Conservation (phyloP, 1,284 basidiomycete species). For the Naganishia liquefaciens region DNA sequence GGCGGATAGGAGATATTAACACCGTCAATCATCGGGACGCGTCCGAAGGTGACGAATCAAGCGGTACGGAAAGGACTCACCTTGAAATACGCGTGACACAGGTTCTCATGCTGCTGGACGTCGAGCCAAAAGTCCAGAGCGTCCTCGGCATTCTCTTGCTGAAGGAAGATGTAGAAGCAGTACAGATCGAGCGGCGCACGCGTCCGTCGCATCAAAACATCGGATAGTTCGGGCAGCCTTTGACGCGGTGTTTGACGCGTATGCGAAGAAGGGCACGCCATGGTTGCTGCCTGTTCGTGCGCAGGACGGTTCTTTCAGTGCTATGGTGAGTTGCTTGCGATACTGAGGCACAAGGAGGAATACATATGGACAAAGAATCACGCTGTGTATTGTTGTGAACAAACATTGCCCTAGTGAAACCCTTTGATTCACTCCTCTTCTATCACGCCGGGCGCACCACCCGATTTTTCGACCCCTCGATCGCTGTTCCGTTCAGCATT, state of each 20-base stretch:
- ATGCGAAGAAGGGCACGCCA: conserved; percentile 3
- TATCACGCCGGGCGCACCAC: conserved; percentile 2
- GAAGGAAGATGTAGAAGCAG: conserved; percentile 86
- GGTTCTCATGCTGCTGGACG: conserved; percentile 97
- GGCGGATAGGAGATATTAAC: neutral
- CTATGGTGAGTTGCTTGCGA: neutral
- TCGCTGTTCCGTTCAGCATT: neutral
- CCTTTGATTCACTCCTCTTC: too few species aligned
- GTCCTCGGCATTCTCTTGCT: conserved; percentile 15
- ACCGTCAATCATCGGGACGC: neutral
- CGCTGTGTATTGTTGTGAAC: neutral
- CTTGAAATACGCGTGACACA: conserved; percentile 97
- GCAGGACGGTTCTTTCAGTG: too few species aligned
- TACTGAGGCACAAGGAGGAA: neutral
- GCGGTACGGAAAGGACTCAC: conserved; percentile 37
- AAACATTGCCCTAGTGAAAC: too few species aligned
- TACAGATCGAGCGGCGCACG: conserved; percentile 94
- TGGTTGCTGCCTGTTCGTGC: neutral
- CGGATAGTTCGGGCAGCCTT: conserved; percentile 63
- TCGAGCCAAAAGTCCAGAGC: conserved; percentile 95
- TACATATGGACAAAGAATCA: neutral
- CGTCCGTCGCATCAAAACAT: conserved; percentile 82
- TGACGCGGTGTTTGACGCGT: conserved; percentile 36
- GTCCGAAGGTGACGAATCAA: neutral
- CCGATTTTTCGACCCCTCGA: conserved; percentile 19